Percentiles rank a stretch among this genome's conserved stretches.
phyloP scores from a whole-genome alignment of 2,329 filamentous ascomycete genomes.

The Microdochium trichocladiopsis region DNA sequence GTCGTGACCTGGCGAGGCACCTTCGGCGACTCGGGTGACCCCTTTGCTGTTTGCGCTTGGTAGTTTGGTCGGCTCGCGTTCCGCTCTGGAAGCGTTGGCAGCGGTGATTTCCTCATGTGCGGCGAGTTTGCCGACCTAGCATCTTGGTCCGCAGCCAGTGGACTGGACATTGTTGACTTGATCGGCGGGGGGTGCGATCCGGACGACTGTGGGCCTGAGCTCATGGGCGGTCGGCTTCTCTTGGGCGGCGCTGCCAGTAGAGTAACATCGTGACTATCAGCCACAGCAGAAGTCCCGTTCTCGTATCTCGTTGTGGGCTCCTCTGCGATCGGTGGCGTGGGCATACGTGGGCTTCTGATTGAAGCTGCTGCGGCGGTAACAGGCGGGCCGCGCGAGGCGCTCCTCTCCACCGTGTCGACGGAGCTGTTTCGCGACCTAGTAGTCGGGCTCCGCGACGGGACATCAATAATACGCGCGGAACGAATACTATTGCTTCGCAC shows the following conservation, averaged over 20 bases:
- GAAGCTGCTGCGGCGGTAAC: not conserved
- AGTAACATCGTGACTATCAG: not conserved
- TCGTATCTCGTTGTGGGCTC: not conserved
- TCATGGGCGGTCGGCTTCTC: not conserved
- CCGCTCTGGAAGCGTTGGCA: slow-evolving; percentile 21
- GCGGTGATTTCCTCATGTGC: slow-evolving; percentile 13
- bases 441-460: slow-evolving; percentile 14
- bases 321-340: not conserved
- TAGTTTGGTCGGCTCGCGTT: slow-evolving; percentile 16
- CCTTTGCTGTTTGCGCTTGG: slow-evolving; percentile 5
- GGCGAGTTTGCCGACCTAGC: slow-evolving; percentile 10
- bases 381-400: not conserved
- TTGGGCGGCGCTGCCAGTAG: not conserved
- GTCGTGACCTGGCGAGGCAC: slow-evolving; percentile 31
- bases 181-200: not conserved
- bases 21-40: slow-evolving; percentile 19
- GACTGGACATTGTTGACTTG: not conserved
- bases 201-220: not conserved
- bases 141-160: slow-evolving; percentile 13
- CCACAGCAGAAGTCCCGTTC: not conserved
- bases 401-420: slow-evolving; percentile 8
- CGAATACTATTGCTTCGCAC: slow-evolving; percentile 15
- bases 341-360: not conserved
- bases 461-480: slow-evolving; percentile 22
- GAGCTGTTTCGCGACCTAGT: slow-evolving; percentile 10